Base-by-base conservation (phyloP, 177 flowering plant genomes). In the Tripterygium wilfordii region DNA sequence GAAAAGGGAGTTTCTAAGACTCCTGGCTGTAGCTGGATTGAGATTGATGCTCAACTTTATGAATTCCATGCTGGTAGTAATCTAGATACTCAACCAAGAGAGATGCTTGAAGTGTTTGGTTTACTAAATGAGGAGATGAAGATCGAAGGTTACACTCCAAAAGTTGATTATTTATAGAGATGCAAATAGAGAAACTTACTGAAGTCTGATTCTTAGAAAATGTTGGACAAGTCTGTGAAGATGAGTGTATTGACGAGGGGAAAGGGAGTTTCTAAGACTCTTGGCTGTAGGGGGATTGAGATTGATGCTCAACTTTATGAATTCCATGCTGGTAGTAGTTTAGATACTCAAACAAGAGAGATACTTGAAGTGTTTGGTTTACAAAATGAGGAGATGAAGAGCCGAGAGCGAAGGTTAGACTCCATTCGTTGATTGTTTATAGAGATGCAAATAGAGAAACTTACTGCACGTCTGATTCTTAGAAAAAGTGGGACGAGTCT, bases 21-120 rank as follows among this genome's bases (percentile, higher is more conserved):
- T 42, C 88, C 89, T 49, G 88, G 88, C 24, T 79, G 82, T 63
- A 84, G 92, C 62, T 79, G 88, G 85, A 70, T 79, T 47, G 83
- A 71, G 67, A 63, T 77, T 37, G 77, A 62, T 8, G 22, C 47
- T 44, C 62, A 62, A 28, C 49, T 73, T 48, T 64, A 53, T 49
- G 82, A 77, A 48, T 79, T 84, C 62, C 79, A 53, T 61, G 69
- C 85, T 33, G 82, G 85, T 36, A 77, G 73, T 48, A 54, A 15
- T 10, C 50, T 72, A 26, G 52, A 55, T 25, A 44, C 12, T 48
- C 10, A 44, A 29, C 56, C 66, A 14, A 28, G 20, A 24, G 69
- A 62, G 12, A 48, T 69, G 22, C 25, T 36, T 24, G 46, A 53
- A 26, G 33, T 68, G 10, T 41, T 78, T 31, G 25, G 38, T 32